Evolutionary conservation across 805 yeast species (phyloP).

Genomic region (Saitoella complicata): DNA sequence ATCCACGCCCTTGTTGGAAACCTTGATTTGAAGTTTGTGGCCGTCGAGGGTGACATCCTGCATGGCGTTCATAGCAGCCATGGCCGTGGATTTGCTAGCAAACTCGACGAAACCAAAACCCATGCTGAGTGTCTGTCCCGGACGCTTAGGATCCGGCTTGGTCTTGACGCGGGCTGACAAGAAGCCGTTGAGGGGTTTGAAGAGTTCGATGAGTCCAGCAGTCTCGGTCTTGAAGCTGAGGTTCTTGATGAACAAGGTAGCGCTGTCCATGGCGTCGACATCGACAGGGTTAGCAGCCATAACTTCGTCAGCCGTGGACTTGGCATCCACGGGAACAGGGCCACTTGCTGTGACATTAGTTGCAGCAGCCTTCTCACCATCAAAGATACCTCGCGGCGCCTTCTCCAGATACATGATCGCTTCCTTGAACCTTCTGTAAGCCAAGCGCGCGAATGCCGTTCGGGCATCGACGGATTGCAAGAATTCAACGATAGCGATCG

Average conservation of each 20-base stretch:
- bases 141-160: slow-evolving; percentile 69
- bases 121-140: slow-evolving; percentile 66
- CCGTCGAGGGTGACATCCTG: slow-evolving; percentile 75
- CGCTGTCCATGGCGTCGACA: slow-evolving; percentile 33
- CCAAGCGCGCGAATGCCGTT: slow-evolving; percentile 72
- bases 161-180: slow-evolving; percentile 67
- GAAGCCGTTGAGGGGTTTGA: slow-evolving; percentile 64
- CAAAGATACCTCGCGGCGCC: slow-evolving; percentile 75
- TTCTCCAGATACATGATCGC: slow-evolving; percentile 80
- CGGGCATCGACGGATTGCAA: slow-evolving; percentile 71
- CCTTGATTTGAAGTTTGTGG: slow-evolving; percentile 73
- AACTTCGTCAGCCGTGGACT: slow-evolving; percentile 4
- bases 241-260: slow-evolving; percentile 81
- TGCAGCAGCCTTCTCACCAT: slow-evolving; percentile 13
- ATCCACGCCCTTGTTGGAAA: slow-evolving; percentile 53
- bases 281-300: slow-evolving; percentile 16
- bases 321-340: slow-evolving; percentile 16
- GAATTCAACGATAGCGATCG: slow-evolving; percentile 85
- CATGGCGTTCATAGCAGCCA: slow-evolving; percentile 51
- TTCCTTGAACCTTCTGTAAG: slow-evolving; percentile 76
- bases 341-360: slow-evolving; percentile 20
- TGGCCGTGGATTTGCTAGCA: slow-evolving; percentile 60
- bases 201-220: slow-evolving; percentile 37
- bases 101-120: slow-evolving; percentile 96
- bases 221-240: slow-evolving; percentile 69